A percentile compares a stretch with the other conserved stretches of the same genome.
Evolutionary conservation across 1,139 yeast species (phyloP).

Genomic region (Blastobotrys arbuscula): DNA sequence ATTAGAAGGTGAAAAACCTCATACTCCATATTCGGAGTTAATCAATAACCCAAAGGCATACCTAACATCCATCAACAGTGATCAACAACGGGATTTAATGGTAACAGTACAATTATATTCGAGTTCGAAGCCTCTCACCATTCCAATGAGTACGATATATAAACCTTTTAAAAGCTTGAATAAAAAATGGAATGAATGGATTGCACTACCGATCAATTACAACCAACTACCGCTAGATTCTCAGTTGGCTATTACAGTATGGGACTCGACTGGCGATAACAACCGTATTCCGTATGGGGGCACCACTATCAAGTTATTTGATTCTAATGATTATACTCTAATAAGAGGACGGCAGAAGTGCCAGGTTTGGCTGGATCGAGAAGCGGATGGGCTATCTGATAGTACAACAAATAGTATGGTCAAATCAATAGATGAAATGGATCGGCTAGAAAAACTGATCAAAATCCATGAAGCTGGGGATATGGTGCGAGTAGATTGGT

Average conservation of each 20-base stretch:
- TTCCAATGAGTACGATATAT: constrained; percentile 63
- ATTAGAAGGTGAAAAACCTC: constrained; percentile 45
- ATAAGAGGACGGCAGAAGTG: constrained; percentile 55
- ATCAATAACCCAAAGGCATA: constrained; percentile 41
- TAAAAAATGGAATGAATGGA: constrained; percentile 52
- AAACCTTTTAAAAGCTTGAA: constrained; percentile 46
- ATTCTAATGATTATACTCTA: constrained; percentile 43
- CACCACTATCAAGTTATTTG: constrained; percentile 57
- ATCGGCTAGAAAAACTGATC: constrained; percentile 48
- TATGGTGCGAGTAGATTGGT: constrained; percentile 59
- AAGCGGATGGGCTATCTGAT: constrained; percentile 32
- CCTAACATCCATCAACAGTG: constrained; percentile 19
- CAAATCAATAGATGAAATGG: constrained; percentile 30
- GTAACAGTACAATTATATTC: constrained; percentile 57
- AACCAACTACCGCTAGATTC: constrained; percentile 62
- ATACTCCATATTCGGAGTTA: constrained; percentile 49
- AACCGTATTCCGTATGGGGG: constrained; percentile 48
- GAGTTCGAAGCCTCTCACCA: constrained; percentile 57
- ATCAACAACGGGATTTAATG: constrained; percentile 52
- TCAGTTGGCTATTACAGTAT: constrained; percentile 54
- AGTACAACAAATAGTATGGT: constrained; percentile 30
- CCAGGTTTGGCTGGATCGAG: constrained; percentile 35
- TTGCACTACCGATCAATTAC: constrained; percentile 64
- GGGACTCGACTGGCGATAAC: constrained; percentile 56
- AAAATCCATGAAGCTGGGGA: constrained; percentile 69